Conservation (phyloP, 257 asterid species). For the Cruciata laevipes region DNA sequence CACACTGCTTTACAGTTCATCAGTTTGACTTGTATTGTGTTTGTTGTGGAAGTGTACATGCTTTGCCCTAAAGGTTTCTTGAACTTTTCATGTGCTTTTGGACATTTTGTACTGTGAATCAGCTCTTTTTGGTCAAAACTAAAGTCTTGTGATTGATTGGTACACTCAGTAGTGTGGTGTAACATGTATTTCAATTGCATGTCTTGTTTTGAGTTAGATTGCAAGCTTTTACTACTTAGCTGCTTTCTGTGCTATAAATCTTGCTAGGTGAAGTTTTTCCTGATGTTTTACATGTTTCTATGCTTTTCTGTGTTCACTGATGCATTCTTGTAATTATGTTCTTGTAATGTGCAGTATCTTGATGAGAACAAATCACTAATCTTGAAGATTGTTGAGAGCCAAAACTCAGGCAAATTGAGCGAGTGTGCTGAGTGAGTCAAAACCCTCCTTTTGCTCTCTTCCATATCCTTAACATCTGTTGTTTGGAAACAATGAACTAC, state of each 20-base stretch:
- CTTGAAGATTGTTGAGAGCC: conserved; percentile 96
- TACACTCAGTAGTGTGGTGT: not conserved
- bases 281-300: not conserved
- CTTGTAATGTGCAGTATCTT: conserved; percentile 57
- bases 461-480: no score
- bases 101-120: not conserved
- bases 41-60: not conserved
- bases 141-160: not conserved
- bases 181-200: not conserved
- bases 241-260: not conserved
- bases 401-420: conserved; percentile 79
- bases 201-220: not conserved
- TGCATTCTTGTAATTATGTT: not conserved
- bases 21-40: not conserved
- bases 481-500: not conserved
- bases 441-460: not conserved
- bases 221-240: no score
- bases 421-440: conserved; percentile 95
- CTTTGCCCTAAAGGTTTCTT: not conserved
- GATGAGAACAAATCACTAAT: conserved; percentile 97
- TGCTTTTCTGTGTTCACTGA: not conserved
- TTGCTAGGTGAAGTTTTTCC: not conserved
- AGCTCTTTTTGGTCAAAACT: not conserved
- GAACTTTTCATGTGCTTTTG: not conserved
- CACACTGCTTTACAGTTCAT: not conserved